A percentile compares a stretch with the other conserved stretches of the same genome.
phyloP scores from a whole-genome alignment of 129 eudicot genomes.

The Pseudognaphalium luteoalbum region DNA sequence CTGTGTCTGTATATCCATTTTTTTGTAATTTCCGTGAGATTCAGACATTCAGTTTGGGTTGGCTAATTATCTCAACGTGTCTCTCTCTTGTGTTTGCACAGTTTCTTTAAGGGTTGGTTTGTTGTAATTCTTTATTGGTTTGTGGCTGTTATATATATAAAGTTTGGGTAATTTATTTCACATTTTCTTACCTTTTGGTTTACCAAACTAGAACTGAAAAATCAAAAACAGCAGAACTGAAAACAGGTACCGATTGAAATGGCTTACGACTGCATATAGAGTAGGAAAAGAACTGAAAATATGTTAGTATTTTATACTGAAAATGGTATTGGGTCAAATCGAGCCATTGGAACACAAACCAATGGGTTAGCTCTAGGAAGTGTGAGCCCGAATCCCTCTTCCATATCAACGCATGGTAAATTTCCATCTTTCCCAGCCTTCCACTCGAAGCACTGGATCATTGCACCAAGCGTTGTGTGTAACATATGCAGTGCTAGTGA shows the following conservation, averaged over 20 bases:
- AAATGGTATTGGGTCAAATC: not conserved
- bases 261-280: not conserved
- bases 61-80: constrained; percentile 10
- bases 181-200: not conserved
- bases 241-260: not conserved
- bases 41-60: constrained; percentile 18
- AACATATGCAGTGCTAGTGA: not conserved
- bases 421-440: constrained; percentile 10
- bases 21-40: constrained; percentile 9
- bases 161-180: constrained; percentile 16
- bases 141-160: constrained; percentile 31
- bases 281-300: not conserved
- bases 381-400: constrained; percentile 8
- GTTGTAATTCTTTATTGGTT: constrained; percentile 41
- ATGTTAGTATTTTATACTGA: not conserved
- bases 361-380: constrained; percentile 11
- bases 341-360: not conserved
- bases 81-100: constrained; percentile 24
- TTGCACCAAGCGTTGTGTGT: constrained; percentile 8
- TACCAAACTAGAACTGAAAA: not conserved
- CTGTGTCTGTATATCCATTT: not conserved
- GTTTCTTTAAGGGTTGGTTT: constrained; percentile 20
- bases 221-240: not conserved
- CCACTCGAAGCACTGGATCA: not conserved
- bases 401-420: not conserved